Evolutionary conservation across 2,329 filamentous ascomycete species (phyloP), one percentile per base, ranked within the genome.

Genomic region (Ascosphaera acerosa): DNA sequence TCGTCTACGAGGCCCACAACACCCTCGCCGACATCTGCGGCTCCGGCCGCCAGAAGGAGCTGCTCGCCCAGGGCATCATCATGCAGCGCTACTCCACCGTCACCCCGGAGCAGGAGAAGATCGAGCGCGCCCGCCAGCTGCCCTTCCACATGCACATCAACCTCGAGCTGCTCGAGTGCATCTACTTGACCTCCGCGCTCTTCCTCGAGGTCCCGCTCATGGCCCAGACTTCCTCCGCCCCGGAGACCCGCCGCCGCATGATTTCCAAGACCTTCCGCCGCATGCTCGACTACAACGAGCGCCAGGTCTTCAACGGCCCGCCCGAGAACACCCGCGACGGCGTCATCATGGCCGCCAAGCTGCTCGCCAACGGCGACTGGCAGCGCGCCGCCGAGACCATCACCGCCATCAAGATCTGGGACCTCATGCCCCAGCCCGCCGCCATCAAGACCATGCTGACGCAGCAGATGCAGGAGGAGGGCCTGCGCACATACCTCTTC

Each of bases 141-240:
- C 87, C 87, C 22, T 97, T 97, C 72, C 87, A 97, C 62, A 92
- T 97, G 81, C 87, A 97, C 66, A 97, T 97, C 64, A 97, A 97
- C 63, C 67, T 97, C 32, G 87, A 97, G 55, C 69, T 97, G 33
- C 68, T 97, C 23, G 87, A 97, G 61, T 94, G 87, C 48, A 84
- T 94, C 38, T 97, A 97, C 60, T 67, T 97, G 36, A 94, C 87
- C 31, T 94, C 84, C 62, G 92, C 81, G 58, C 97, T 97, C 87
- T 75, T 97, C 41, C 69, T 97, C 34, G 87, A 97, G 60, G 94
- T 97, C 38, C 87, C 87, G 36, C 72, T 94, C 29, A 72, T 97
- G 42, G 89, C 87, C 30, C 87, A 94, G 57, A 89, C 84, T 20
- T 87, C 87, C 41, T 94, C 84, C 5, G 87, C 84, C 15, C 89